phyloP scores from a whole-genome alignment of 495 filamentous ascomycete genomes.

The Penicillium coffeae region DNA sequence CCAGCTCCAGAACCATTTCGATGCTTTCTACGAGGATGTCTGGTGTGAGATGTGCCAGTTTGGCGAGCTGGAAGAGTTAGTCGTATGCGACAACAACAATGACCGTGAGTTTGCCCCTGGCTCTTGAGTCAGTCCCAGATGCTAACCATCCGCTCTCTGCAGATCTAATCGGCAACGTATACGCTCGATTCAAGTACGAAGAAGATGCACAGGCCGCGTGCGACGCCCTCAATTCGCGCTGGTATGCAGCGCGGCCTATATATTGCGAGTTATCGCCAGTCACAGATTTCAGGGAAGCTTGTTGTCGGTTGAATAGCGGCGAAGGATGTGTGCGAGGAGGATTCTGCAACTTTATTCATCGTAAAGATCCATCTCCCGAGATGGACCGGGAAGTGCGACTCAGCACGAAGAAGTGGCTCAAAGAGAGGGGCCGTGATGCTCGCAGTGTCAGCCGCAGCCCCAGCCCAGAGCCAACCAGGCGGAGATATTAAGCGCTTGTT shows the following conservation, averaged over 20 bases:
- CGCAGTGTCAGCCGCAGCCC: slow-evolving; percentile 73
- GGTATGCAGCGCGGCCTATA: slow-evolving; percentile 96
- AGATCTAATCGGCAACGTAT: slow-evolving; percentile 98
- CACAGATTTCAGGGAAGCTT: slow-evolving; percentile 97
- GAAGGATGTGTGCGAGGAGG: slow-evolving; percentile 95
- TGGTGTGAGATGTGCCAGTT: slow-evolving; percentile 99
- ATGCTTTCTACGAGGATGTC: slow-evolving; percentile 99
- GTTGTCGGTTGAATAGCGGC: slow-evolving; percentile 88
- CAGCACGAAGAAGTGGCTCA: slow-evolving; percentile 93
- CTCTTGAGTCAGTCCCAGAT: background rate
- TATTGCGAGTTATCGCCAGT: slow-evolving; percentile 97
- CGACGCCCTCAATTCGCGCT: slow-evolving; percentile 88
- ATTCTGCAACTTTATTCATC: slow-evolving; percentile 99
- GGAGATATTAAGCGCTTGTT: slow-evolving; percentile 51
- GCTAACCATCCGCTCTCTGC: slow-evolving; percentile 15
- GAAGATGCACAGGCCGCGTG: slow-evolving; percentile 90
- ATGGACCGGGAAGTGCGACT: slow-evolving; percentile 84
- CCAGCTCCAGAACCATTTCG: slow-evolving; percentile 98
- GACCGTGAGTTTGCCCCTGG: slow-evolving; percentile 62
- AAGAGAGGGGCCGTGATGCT: slow-evolving; percentile 77
- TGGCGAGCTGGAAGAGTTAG: slow-evolving; percentile 83
- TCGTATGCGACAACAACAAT: slow-evolving; percentile 94
- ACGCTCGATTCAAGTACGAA: slow-evolving; percentile 99
- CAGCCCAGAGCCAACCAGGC: slow-evolving; percentile 71
- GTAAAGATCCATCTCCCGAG: slow-evolving; percentile 87